Evolutionary conservation across 2,329 filamentous ascomycete species (phyloP), one percentile per base, ranked within the genome.

Genomic region (Shiraia sp.): DNA sequence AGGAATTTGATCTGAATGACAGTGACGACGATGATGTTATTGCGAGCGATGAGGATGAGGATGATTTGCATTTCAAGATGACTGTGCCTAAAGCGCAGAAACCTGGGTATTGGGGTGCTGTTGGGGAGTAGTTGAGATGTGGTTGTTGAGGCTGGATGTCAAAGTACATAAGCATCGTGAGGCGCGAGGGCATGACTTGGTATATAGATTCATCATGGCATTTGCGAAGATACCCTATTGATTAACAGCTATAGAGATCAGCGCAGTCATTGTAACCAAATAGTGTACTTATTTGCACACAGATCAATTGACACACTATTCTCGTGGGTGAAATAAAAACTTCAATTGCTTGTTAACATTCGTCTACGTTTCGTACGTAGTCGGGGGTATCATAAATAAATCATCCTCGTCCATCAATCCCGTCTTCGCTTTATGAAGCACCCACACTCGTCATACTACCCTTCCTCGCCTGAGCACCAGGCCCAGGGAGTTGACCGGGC

Each of bases 401-500:
- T 22, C 19, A 22, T 22, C 19, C 19, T 22, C 19, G 19, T 8
- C 19, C 22, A 27, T 5, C 13, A 10, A n/a, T n/a, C 22, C 10
- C 12, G 10, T 36, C 2, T 15, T 15, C 36, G 15, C 15, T 26
- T 35, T 47, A 56, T 13, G 45, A 44, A 4, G 44, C 47, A 2
- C 56, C 52, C 14, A 61, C 61, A 31, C 61, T 64, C 17, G 59
- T 51, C 44, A 62, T 51, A 35, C 62, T 66, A 4, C 61, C 52
- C 45, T 67, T 67, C 26, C 64, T 36, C 47, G 58, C 53, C 43
- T 61, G 58, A 16, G 55, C 53, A 6, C 57, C 53, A 9, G 65
- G 64, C 2, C 61, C 61, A 6, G 65, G 66, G n/a, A 70, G 37
- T 36, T 70, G 67, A 0, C 67, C 67, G 1, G 67, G 67, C 6